Evolutionary conservation across 2,329 filamentous ascomycete species (phyloP).

Genomic region (Calonectria leucothoes): DNA sequence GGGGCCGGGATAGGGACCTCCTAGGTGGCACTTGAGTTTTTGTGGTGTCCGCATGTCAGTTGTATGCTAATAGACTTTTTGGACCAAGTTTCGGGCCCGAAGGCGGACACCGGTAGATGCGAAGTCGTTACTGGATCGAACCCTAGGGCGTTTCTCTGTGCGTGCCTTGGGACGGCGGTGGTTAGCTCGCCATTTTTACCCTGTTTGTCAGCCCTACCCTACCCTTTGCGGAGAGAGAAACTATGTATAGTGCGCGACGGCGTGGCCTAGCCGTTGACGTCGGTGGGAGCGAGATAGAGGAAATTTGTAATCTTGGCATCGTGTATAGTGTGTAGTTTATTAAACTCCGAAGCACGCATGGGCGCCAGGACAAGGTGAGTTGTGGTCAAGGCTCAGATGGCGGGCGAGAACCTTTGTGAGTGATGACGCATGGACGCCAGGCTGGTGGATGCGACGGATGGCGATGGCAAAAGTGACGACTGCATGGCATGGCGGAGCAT

Average conservation of each 20-base stretch:
- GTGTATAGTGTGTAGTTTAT: background rate
- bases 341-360: slow-evolving; percentile 5
- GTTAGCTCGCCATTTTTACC: slow-evolving; percentile 4
- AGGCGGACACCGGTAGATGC: slow-evolving; percentile 10
- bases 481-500: background rate
- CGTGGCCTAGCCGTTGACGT: slow-evolving; percentile 10
- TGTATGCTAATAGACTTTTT: slow-evolving; percentile 7
- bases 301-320: slow-evolving; percentile 3
- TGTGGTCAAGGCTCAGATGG: background rate
- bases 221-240: background rate
- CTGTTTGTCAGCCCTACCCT: background rate
- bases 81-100: slow-evolving; percentile 13
- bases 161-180: background rate
- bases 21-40: slow-evolving; percentile 30
- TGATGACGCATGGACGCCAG: background rate
- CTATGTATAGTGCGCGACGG: background rate
- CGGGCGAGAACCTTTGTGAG: background rate
- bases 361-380: background rate
- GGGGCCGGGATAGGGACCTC: background rate
- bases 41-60: slow-evolving; percentile 31
- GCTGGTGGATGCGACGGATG: background rate
- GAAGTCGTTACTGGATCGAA: slow-evolving; percentile 29
- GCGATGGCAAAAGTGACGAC: background rate
- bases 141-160: background rate
- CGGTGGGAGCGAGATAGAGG: background rate